Evolutionary conservation across 108 stramenopile species (phyloP).

Genomic region (Chaetoceros muelleri): DNA sequence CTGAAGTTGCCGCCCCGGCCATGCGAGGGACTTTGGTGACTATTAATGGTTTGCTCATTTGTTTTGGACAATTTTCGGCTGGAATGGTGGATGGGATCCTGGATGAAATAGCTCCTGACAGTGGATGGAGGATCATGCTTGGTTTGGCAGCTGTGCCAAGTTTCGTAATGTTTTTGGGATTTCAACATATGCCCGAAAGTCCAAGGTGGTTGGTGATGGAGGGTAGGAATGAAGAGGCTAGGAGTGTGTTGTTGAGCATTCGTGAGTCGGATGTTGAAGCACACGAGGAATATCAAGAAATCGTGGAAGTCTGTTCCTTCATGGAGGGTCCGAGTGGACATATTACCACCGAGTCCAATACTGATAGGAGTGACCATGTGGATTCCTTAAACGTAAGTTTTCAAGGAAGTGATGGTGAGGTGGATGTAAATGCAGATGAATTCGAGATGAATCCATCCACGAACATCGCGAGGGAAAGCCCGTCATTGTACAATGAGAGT

Average conservation of each 20-base stretch:
- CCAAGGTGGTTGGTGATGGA: conserved; percentile 73
- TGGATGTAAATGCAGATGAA: background rate
- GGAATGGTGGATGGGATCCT: conserved; percentile 70
- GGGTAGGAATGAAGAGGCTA: conserved; percentile 41
- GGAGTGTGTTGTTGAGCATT: conserved; percentile 26
- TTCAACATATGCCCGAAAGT: conserved; percentile 63
- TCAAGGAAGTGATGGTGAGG: background rate
- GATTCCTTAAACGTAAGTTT: background rate
- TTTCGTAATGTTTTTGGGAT: conserved; percentile 40
- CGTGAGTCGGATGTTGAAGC: conserved; percentile 31
- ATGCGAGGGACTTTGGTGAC: conserved; percentile 68
- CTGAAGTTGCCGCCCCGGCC: conserved; percentile 56
- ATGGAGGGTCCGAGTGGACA: background rate
- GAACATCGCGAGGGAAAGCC: background rate
- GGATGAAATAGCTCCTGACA: conserved; percentile 20
- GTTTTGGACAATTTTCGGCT: conserved; percentile 69
- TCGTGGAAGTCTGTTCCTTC: conserved; percentile 10
- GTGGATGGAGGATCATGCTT: conserved; percentile 80
- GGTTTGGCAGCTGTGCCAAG: conserved; percentile 55
- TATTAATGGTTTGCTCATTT: conserved; percentile 60
- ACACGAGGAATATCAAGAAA: conserved; percentile 28
- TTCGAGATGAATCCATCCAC: background rate
- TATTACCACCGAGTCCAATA: background rate
- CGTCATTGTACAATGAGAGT: no score
- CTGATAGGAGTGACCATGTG: background rate